These are phyloP conservation scores for Pichia occidentalis DNA, from an alignment of 805 yeast genomes.

Conservation along the genomic window DNA sequence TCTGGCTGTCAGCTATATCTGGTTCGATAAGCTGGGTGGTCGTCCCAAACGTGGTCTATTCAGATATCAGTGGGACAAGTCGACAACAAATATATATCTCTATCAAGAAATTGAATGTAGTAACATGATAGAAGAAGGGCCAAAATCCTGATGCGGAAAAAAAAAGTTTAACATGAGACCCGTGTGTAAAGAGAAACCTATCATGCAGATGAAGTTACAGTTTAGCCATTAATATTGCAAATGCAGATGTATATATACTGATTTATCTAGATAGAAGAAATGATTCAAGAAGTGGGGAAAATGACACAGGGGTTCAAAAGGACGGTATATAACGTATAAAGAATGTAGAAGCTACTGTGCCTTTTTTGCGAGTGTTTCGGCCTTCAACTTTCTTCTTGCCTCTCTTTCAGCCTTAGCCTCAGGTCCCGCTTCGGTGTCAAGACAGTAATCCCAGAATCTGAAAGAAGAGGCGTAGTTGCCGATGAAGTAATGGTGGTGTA, in stretches of 20 bases:
- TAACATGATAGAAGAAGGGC: too few species aligned
- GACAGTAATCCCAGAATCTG: conserved; percentile 50
- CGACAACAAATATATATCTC: too few species aligned
- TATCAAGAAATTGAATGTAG: too few species aligned
- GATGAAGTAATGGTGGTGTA: conserved; percentile 53
- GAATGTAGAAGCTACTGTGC: conserved; percentile 1
- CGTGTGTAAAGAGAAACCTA: too few species aligned
- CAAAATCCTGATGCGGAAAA: too few species aligned
- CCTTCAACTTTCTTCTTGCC: conserved; percentile 34
- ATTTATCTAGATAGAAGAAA: neutral
- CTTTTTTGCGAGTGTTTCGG: conserved; percentile 30
- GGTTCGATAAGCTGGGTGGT: neutral
- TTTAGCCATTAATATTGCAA: too few species aligned
- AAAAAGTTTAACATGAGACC: too few species aligned
- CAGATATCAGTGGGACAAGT: too few species aligned
- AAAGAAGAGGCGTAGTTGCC: conserved; percentile 54
- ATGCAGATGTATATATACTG: too few species aligned
- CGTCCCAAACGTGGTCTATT: too few species aligned
- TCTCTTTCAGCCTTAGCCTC: conserved; percentile 44
- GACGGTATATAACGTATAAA: neutral
- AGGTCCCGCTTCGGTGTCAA: conserved; percentile 53
- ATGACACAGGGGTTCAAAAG: neutral
- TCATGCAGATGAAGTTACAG: too few species aligned
- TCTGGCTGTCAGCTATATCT: too few species aligned
- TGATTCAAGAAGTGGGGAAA: neutral